Percentiles rank a stretch among this genome's conserved stretches.
Evolutionary conservation across 2,329 filamentous ascomycete species (phyloP).

Genomic region (Cordyceps pruinosa): DNA sequence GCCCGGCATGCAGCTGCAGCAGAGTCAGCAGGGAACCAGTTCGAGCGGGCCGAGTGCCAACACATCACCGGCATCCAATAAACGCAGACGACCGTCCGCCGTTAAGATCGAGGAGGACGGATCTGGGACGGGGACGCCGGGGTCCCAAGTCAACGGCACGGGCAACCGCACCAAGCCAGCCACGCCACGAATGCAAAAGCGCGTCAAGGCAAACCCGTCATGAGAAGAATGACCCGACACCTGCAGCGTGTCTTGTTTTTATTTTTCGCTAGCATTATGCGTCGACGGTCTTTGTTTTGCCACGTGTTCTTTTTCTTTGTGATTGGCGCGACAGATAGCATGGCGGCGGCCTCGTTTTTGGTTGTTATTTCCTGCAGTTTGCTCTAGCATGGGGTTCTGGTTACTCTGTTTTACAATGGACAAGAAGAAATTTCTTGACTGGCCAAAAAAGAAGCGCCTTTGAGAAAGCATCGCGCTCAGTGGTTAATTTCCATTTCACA

Average conservation of each 20-base stretch:
- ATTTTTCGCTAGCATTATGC: not conserved
- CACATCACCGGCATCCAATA: slow-evolving; percentile 56
- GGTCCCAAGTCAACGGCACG: slow-evolving; percentile 44
- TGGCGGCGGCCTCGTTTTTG: slow-evolving; percentile 9
- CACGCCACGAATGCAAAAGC: slow-evolving; percentile 51
- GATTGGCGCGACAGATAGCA: slow-evolving; percentile 4
- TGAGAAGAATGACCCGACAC: slow-evolving; percentile 17
- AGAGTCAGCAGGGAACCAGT: slow-evolving; percentile 60
- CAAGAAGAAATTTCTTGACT: not conserved
- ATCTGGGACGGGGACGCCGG: slow-evolving; percentile 43
- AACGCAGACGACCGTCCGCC: slow-evolving; percentile 49
- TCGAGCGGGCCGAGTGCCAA: slow-evolving; percentile 62
- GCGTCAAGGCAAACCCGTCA: slow-evolving; percentile 41
- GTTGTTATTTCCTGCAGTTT: not conserved
- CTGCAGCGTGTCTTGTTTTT: not conserved
- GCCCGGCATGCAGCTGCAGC: slow-evolving; percentile 59
- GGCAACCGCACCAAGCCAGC: slow-evolving; percentile 44
- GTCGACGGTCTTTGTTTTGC: slow-evolving; percentile 1
- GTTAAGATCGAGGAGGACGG: slow-evolving; percentile 53
- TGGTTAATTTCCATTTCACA: not conserved
- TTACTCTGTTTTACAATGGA: slow-evolving; percentile 3
- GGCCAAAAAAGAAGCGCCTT: not conserved
- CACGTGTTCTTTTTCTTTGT: not conserved
- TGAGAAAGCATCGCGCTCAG: not conserved
- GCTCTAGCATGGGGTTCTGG: slow-evolving; percentile 9